phyloP scores from a whole-genome alignment of 129 eudicot species.

The Artemisia annua region DNA sequence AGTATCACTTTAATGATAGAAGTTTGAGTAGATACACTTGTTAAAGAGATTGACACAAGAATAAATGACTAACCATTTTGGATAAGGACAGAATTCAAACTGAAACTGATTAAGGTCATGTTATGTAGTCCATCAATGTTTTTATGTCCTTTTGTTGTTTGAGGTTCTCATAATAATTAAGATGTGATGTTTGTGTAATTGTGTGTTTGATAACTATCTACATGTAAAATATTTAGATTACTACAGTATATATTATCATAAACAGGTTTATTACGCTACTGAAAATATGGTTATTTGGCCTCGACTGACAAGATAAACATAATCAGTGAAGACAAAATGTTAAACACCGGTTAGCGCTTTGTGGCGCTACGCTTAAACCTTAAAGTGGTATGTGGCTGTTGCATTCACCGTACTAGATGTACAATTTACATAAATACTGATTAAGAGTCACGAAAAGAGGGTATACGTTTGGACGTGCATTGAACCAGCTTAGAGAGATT shows the following conservation, averaged over 20 bases:
- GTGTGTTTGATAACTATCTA: too few species aligned
- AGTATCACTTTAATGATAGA: neutral
- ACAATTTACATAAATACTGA: too few species aligned
- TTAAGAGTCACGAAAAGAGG: neutral
- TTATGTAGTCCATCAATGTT: neutral
- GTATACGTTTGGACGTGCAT: neutral
- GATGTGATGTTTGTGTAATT: too few species aligned
- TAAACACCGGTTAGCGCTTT: neutral
- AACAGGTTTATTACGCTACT: too few species aligned
- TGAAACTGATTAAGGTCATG: constrained; percentile 11
- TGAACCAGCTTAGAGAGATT: neutral
- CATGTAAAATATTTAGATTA: too few species aligned
- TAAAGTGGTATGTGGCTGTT: neutral
- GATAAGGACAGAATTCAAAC: constrained; percentile 1
- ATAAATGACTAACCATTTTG: neutral
- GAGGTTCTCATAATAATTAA: too few species aligned
- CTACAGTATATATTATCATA: too few species aligned
- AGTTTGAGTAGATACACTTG: neutral
- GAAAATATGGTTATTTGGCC: too few species aligned
- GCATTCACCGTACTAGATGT: neutral
- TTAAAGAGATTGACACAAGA: neutral
- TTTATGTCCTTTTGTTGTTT: neutral
- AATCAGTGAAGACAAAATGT: too few species aligned
- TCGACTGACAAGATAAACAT: too few species aligned
- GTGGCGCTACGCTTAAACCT: constrained; percentile 4